Conservation (phyloP, 768 basidiomycete genomes). For the Boletus rubroflammeus region DNA sequence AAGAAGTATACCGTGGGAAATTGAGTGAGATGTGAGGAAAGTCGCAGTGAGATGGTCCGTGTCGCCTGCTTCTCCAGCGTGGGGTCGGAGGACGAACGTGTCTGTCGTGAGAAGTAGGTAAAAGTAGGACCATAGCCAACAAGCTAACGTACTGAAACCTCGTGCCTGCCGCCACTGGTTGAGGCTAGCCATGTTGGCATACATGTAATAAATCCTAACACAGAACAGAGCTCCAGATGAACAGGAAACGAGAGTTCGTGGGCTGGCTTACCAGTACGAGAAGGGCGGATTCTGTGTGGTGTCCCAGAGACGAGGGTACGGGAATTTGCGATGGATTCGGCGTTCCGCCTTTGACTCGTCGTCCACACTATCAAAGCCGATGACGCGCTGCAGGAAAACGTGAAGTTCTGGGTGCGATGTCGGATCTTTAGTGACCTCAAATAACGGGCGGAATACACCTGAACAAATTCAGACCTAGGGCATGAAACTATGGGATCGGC, state of each 20-base stretch:
- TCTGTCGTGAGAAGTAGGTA: conserved; percentile 43
- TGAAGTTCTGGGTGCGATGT: conserved; percentile 89
- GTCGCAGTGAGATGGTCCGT: conserved; percentile 96
- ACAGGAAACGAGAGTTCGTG: neutral
- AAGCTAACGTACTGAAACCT: conserved; percentile 79
- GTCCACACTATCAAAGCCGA: conserved; percentile 98
- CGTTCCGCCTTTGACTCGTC: conserved; percentile 95
- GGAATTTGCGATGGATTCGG: conserved; percentile 90
- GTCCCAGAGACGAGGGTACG: conserved; percentile 88
- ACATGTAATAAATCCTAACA: conserved; percentile 93
- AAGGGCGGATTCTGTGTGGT: conserved; percentile 88
- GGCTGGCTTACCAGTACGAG: conserved; percentile 76
- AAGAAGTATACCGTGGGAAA: conserved; percentile 97
- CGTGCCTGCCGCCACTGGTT: conserved; percentile 87
- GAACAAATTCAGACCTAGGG: neutral
- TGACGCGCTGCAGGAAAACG: conserved; percentile 88
- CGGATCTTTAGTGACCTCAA: conserved; percentile 95
- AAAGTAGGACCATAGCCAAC: conserved; percentile 2
- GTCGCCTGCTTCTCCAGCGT: conserved; percentile 97
- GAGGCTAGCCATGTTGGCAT: conserved; percentile 90
- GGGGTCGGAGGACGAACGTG: conserved; percentile 95
- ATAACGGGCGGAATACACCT: conserved; percentile 93
- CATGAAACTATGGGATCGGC: neutral
- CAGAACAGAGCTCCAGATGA: neutral
- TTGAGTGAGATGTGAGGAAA: conserved; percentile 94